Evolutionary conservation across 306 rosid genomes (phyloP).

Genomic region (Oxytropis ochrocephala): DNA sequence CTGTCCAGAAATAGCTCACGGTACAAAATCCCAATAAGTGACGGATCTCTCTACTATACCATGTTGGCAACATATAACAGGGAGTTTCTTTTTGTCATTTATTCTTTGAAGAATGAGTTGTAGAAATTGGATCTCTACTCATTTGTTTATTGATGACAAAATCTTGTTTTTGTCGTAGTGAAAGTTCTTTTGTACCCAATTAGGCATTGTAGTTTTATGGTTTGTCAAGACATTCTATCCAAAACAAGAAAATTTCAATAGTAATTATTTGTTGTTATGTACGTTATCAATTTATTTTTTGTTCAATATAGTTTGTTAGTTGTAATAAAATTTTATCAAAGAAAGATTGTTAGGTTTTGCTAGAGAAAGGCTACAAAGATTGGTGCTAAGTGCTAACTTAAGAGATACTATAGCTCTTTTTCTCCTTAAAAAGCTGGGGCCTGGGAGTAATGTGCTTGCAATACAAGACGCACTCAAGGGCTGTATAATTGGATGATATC

Average conservation of each 20-base stretch:
- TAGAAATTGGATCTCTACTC: constrained; percentile 40
- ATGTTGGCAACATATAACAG: constrained; percentile 31
- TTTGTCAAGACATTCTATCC: background rate
- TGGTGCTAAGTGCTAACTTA: constrained; percentile 40
- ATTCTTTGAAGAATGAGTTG: constrained; percentile 55
- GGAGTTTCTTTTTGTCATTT: constrained; percentile 40
- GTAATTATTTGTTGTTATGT: background rate
- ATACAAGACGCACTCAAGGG: constrained; percentile 73
- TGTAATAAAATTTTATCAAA: background rate
- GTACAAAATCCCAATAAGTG: constrained; percentile 59
- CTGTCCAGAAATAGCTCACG: constrained; percentile 51
- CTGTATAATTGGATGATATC: constrained; percentile 82
- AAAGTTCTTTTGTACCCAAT: background rate
- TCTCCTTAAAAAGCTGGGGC: constrained; percentile 94
- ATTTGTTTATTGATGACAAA: constrained; percentile 46
- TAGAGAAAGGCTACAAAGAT: too few species aligned
- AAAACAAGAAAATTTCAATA: background rate
- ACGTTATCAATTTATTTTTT: background rate
- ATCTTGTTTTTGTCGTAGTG: constrained; percentile 14
- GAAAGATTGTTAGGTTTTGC: too few species aligned
- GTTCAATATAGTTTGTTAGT: background rate
- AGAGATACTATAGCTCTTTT: constrained; percentile 59
- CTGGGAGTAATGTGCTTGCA: constrained; percentile 95
- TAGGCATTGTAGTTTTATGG: background rate
- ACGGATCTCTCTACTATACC: constrained; percentile 33